Evolutionary conservation across 768 basidiomycete genomes (phyloP), one percentile per base, ranked within the genome.

Genomic region (Ramaria rubella): DNA sequence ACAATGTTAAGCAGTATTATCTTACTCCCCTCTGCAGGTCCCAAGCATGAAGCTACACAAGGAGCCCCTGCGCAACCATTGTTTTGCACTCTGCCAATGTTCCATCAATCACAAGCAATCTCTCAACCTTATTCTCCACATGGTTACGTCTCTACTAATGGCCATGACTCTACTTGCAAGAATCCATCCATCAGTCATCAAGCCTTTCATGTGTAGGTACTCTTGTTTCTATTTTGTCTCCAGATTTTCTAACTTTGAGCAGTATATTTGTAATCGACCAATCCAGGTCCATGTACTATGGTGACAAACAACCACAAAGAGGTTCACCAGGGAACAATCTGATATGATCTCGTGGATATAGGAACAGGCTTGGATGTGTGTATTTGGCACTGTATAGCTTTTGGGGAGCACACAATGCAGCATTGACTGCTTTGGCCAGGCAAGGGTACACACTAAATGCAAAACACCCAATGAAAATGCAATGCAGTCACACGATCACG

Each of bases 231-330:
- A 27, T 15, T 1, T 14, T 30, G 17, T 9, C 17, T 40, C 56
- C 24, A 31, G 40, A 24, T 3, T 46, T 38, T 26, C 34, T 21
- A 26, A 4, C 8, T 61, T 26, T 44, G 48, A 9, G 36, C 33
- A 80, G 79, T 7, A 77, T 81, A n/a, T 82, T 82, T 49, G 77
- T 81, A 19, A 76, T 78, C 58, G 81, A 81, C 54, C 81, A 82
- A 55, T 84, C 83, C 0, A 55, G 69, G 0, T 84, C 82, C 1
- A 83, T 84, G 82, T 0, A 24, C 2, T 1, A 0, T 0, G n/a
- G 0, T 1, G 82, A 82, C 60, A 68, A 70, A 34, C 64, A 45
- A 1, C 83, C 83, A 0, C 70, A 82, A 4, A 61, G 64, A 0
- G 69, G 73, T 44, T 75, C 77, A 1, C 78, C 80, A 0, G 69